phyloP scores from a whole-genome alignment of 371 early-diverging fungal species.

The Mortierella sp. region DNA sequence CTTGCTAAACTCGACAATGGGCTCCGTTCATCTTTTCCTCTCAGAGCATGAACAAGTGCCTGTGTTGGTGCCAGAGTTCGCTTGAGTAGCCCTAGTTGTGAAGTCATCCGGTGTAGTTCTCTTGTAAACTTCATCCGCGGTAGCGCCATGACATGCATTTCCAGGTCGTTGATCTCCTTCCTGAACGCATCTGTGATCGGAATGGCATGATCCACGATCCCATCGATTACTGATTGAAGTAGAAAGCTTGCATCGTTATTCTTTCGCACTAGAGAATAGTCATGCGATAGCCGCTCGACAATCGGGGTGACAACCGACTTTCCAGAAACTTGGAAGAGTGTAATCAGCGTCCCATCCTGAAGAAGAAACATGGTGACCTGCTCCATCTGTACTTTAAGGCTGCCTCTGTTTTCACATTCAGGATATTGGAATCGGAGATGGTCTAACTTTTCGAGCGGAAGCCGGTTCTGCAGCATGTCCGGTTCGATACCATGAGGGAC shows the following conservation, averaged over 20 bases:
- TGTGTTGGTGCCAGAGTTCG: constrained; percentile 54
- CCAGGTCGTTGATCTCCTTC: constrained; percentile 54
- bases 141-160: constrained; percentile 48
- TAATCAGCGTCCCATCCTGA: constrained; percentile 49
- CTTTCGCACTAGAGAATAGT: constrained; percentile 40
- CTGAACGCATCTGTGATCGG: constrained; percentile 56
- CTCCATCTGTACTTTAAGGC: constrained; percentile 37
- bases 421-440: constrained; percentile 25
- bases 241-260: constrained; percentile 54
- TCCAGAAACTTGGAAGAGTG: constrained; percentile 56
- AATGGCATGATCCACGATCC: constrained; percentile 55
- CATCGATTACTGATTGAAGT: constrained; percentile 57
- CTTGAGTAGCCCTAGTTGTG: constrained; percentile 52
- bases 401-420: background rate
- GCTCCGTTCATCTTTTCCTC: constrained; percentile 29
- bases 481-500: constrained; percentile 29
- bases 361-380: constrained; percentile 49
- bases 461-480: constrained; percentile 22
- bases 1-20: constrained; percentile 28
- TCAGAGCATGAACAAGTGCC: constrained; percentile 44
- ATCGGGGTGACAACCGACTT: constrained; percentile 49
- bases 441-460: constrained; percentile 35
- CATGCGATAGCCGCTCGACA: constrained; percentile 34
- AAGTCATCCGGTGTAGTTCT: constrained; percentile 52
- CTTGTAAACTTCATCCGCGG: constrained; percentile 52